Conservation (phyloP, 106 monocot genomes). For the Dendrobium officinale region DNA sequence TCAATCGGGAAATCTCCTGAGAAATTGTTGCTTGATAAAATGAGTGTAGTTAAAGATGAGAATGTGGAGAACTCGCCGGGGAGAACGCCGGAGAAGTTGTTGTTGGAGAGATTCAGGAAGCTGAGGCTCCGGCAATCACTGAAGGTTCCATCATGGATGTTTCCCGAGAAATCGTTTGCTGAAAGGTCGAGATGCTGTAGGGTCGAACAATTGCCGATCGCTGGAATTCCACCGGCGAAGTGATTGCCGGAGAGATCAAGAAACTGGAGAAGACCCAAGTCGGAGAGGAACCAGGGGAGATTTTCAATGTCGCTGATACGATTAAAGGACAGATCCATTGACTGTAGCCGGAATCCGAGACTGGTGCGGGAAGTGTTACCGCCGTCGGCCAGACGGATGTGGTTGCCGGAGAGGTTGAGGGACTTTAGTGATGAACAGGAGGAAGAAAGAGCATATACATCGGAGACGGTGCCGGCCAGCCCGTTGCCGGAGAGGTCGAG, state of each 20-base stretch:
- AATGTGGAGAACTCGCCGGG: conserved; percentile 41
- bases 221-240: conserved; percentile 33
- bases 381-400: conserved; percentile 17
- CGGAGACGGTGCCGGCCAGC: conserved; percentile 26
- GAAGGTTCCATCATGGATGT: conserved; percentile 23
- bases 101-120: conserved; percentile 43
- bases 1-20: conserved; percentile 45
- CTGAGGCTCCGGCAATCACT: conserved; percentile 21
- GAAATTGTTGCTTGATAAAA: conserved; percentile 59
- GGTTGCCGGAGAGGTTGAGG: conserved; percentile 20
- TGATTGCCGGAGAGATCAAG: conserved; percentile 32
- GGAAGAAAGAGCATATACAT: conserved; percentile 10
- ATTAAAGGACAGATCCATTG: conserved; percentile 67
- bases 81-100: conserved; percentile 43
- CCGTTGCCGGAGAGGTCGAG: conserved; percentile 44
- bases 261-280: conserved; percentile 14
- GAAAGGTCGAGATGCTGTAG: conserved; percentile 51
- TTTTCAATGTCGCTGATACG: conserved; percentile 24
- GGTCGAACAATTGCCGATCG: conserved; percentile 30
- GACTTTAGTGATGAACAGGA: conserved; percentile 13
- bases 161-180: conserved; percentile 29
- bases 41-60: conserved; percentile 25
- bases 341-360: conserved; percentile 20
- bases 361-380: conserved; percentile 20
- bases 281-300: conserved; percentile 35